Base-by-base conservation (phyloP, 2,329 filamentous ascomycete species). In the Aspergillus calidoustus region DNA sequence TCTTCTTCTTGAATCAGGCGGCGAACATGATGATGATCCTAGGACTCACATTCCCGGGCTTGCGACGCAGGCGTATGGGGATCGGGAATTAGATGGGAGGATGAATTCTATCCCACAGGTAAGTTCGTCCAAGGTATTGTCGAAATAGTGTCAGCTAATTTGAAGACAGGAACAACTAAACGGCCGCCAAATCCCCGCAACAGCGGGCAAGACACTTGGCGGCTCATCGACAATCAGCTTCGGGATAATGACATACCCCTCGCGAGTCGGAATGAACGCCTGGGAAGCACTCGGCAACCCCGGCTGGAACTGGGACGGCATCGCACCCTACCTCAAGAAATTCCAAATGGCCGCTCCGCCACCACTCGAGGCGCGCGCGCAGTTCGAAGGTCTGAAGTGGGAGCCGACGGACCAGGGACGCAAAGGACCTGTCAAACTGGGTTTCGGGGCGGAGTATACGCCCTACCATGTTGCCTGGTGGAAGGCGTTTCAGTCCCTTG, bases 291-390 rank as follows among this genome's bases (percentile, higher is more conserved):
- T 85, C 1, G 83, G 81, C 0, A 81, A 82, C 46, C 68, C 76
- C 0, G 81, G 78, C 3, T 83, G 80, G 79, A 72, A 71, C 17
- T 83, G 79, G 73, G 70, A 77, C 1, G 74, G 72, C 25, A 68
- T 86, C 15, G 68, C 82, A 0, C 82, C 80, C 0, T 85, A 85
- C 64, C 82, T 85, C 65, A 73, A 75, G 31, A 85, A 84, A 72
- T 75, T 79, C 17, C 61, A 67, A 50, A 66, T 62, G 3, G 61
- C 60, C 19, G 50, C 57, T 9, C 46, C 79, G 19, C 68, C 74
- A 17, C 44, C 34, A 11, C 38, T 51, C 8, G 19, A 22, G 7
- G 50, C 43, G 5, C 41, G 55, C 4, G 47, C 34, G 0, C 30
- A 41, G 4, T 48, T 57, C 4, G 30, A 46, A 1, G 44, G 47